Conservation (phyloP, 2,329 filamentous ascomycete species). For the Fusarium marasasianum region DNA sequence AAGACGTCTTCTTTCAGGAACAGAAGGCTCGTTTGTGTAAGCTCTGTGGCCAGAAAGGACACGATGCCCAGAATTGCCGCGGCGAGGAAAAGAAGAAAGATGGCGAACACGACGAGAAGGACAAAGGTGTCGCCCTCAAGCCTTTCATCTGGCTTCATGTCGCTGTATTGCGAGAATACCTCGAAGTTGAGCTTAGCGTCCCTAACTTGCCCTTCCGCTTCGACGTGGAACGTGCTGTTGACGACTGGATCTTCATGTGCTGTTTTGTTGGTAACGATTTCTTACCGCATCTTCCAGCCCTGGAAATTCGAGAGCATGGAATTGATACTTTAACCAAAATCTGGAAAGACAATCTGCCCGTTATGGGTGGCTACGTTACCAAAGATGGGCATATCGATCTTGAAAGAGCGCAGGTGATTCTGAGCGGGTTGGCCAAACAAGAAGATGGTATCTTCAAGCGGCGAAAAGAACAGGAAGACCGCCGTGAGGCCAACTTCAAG, state of each 20-base stretch:
- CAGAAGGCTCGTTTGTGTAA: constrained; percentile 83
- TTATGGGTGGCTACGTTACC: constrained; percentile 95
- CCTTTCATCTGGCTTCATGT: constrained; percentile 99
- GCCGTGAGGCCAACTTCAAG: constrained; percentile 81
- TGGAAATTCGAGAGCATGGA: constrained; percentile 96
- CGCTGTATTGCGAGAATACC: constrained; percentile 88
- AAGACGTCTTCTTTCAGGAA: constrained; percentile 96
- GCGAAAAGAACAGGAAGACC: constrained; percentile 85
- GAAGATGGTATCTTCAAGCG: constrained; percentile 94
- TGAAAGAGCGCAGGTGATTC: constrained; percentile 84
- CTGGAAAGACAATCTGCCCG: constrained; percentile 90
- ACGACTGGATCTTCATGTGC: constrained; percentile 99
- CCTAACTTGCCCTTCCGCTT: constrained; percentile 86
- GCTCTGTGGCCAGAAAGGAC: constrained; percentile 91
- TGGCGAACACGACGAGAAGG: constrained; percentile 84
- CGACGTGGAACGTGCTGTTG: constrained; percentile 91
- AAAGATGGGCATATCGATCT: constrained; percentile 94
- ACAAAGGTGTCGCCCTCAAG: constrained; percentile 75
- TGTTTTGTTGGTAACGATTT: constrained; percentile 99
- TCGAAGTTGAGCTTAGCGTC: constrained; percentile 88
- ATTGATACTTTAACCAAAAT: constrained; percentile 97
- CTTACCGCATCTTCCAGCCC: constrained; percentile 92
- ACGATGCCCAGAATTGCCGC: constrained; percentile 86
- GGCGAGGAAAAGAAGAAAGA: constrained; percentile 81
- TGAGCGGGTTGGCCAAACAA: constrained; percentile 88